Conservation (phyloP, 805 yeast genomes). For the Millerago galiae region DNA sequence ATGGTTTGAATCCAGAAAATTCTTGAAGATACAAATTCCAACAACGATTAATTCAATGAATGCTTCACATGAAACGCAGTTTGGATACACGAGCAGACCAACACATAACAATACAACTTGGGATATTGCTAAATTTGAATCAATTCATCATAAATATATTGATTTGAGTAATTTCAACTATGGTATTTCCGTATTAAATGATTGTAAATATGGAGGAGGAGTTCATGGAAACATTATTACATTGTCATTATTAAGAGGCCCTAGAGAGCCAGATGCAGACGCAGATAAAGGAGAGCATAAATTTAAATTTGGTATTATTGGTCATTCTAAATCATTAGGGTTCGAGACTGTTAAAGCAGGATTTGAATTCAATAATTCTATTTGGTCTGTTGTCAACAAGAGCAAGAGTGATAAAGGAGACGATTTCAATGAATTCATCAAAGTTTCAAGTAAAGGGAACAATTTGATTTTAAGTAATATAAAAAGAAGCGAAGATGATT, state of each 20-base stretch:
- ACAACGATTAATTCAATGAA: slow-evolving; percentile 69
- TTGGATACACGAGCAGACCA: slow-evolving; percentile 86
- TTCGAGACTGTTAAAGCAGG: slow-evolving; percentile 66
- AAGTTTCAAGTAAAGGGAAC: slow-evolving; percentile 36
- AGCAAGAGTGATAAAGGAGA: neutral
- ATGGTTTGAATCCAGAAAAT: slow-evolving; percentile 86
- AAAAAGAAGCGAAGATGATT: slow-evolving; percentile 86
- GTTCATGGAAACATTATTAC: slow-evolving; percentile 92
- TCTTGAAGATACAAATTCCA: slow-evolving; percentile 92
- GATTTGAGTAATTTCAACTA: slow-evolving; percentile 82
- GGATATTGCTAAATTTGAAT: slow-evolving; percentile 97
- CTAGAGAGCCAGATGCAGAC: slow-evolving; percentile 89
- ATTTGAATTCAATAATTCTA: slow-evolving; percentile 56
- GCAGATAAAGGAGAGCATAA: slow-evolving; percentile 91
- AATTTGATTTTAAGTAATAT: slow-evolving; percentile 65
- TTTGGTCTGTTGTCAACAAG: neutral
- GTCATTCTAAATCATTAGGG: slow-evolving; percentile 59
- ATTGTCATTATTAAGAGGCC: slow-evolving; percentile 77
- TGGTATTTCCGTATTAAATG: slow-evolving; percentile 82
- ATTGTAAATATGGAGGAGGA: slow-evolving; percentile 86
- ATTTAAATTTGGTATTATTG: slow-evolving; percentile 48
- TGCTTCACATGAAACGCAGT: slow-evolving; percentile 91
- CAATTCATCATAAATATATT: slow-evolving; percentile 89
- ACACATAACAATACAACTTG: slow-evolving; percentile 93
- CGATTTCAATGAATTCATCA: neutral